Evolutionary conservation across 2,329 filamentous ascomycete species (phyloP), one percentile per base, ranked within the genome.

Genomic region (Aspergillus latus): DNA sequence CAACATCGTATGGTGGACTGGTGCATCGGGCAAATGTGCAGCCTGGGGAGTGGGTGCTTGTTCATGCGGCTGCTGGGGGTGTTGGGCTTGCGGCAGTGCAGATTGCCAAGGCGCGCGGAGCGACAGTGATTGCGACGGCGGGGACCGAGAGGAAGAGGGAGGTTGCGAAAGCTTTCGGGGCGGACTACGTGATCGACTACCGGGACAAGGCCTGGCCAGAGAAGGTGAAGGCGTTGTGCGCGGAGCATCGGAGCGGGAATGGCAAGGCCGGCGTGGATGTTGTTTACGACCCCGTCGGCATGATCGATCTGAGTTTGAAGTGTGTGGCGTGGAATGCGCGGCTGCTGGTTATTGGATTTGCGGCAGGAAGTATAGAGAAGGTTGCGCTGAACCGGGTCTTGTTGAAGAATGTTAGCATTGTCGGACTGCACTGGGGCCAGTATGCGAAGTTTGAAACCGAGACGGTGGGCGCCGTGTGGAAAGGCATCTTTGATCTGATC

Each of bases 281-380:
- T 50, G 92, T 97, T 21, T 97, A 91, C 76, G 93, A 97, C 72
- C 92, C 93, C 10, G 93, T 97, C 1, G 93, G 93, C 1, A 77
- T 97, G 70, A 90, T 97, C 49, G 91, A 95, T 63, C 83, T 86
- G 69, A 91, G 87, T 64, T 89, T 92, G 64, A 96, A 96, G 76
- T 97, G 93, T 76, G 90, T 88, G 3, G 89, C 91, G 3, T 97
- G 92, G 92, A 96, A 96, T 72, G 93, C 90, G 1, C 83, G 92
- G 10, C 82, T 97, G 54, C 76, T 97, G 43, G 85, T 97, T 4
- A 87, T 97, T 63, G 93, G 93, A 0, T 97, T 97, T 70, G 92
- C 92, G 0, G 89, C 87, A 0, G 90, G 90, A 0, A 81, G 80
- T 49, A 96, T 97, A 64, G 93, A 97, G 76, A 95, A 94, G 77